Base-by-base conservation (phyloP, 208 protist species). In the Giardia muris region DNA sequence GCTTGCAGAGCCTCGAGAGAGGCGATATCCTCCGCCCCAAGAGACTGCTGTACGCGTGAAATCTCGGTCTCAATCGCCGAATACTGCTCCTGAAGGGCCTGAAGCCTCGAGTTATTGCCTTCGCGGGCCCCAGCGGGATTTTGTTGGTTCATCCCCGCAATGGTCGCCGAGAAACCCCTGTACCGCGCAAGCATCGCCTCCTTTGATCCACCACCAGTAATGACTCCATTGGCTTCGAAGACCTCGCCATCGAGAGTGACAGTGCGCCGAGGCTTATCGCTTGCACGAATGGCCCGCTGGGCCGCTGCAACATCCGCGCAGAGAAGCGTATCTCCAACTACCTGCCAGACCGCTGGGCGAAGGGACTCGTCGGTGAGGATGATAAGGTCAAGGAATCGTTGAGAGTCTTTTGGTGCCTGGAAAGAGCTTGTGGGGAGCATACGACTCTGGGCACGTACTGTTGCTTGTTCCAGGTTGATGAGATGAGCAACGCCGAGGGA, bases 221-320 rank as follows among this genome's bases (percentile, higher is more conserved):
- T 47, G 43, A 19, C 46, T 46, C 91, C 91, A 92, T 22, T 39
- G n/a, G 2, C 43, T 3, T 92, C 91, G 47, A 92, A 47, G 4
- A 92, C n/a, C n/a, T 92, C 91, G 44, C 91, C 91, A 46, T 92
- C 86, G 43, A 48, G 57, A 0, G 91, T 92, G n/a, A 92, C 91
- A 22, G 88, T 67, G 39, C 91, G 47, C 46, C 39, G 22, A 46
- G 46, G 86, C 47, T 1, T 46, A 92, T 46, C 43, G 1, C 1
- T 47, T 89, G 2, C 10, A 19, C 3, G 45, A 46, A 39, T 92
- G 45, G 92, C 3, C 76, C 19, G 0, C 42, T 0, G 67, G 86
- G 93, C 93, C n/a, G n/a, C 39, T 43, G 48, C 1, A 0, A 93
- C 2, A 90, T 92, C n/a, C 43, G 89, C 45, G 67, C 43, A 44